phyloP scores from a whole-genome alignment of 169 alveolate species.

The Plasmodium sp. region DNA sequence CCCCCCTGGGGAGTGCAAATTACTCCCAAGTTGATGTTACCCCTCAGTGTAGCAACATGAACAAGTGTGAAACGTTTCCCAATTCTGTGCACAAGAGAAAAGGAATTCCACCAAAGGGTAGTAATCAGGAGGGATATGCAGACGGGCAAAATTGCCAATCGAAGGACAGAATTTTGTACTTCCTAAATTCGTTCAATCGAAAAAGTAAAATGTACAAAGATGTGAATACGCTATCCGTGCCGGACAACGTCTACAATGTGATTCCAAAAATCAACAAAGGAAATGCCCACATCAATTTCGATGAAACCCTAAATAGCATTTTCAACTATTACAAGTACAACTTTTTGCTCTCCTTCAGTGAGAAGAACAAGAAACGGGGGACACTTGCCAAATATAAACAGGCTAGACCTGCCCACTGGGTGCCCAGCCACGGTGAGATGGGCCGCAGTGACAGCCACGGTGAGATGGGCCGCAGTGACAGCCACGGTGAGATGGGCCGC shows the following conservation, averaged over 20 bases:
- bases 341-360: conserved; percentile 48
- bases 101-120: not conserved
- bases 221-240: conserved; percentile 39
- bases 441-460: not conserved
- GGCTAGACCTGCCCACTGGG: not conserved
- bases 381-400: not conserved
- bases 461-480: too few relatives aligned
- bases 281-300: conserved; percentile 4
- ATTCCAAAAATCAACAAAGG: conserved; percentile 53
- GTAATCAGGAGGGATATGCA: not conserved
- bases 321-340: conserved; percentile 62
- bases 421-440: not conserved
- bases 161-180: conserved; percentile 1
- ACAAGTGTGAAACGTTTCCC: not conserved
- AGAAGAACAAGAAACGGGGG: not conserved
- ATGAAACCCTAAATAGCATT: conserved; percentile 33
- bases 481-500: not conserved
- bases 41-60: not conserved
- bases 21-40: not conserved
- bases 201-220: conserved; percentile 55
- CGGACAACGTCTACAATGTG: conserved; percentile 65
- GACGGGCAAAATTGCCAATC: not conserved
- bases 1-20: not conserved
- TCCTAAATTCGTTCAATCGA: conserved; percentile 35
- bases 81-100: not conserved